These are phyloP conservation scores for Piper betle DNA, from an alignment of 164 flowering plant species.

Conservation along the genomic window DNA sequence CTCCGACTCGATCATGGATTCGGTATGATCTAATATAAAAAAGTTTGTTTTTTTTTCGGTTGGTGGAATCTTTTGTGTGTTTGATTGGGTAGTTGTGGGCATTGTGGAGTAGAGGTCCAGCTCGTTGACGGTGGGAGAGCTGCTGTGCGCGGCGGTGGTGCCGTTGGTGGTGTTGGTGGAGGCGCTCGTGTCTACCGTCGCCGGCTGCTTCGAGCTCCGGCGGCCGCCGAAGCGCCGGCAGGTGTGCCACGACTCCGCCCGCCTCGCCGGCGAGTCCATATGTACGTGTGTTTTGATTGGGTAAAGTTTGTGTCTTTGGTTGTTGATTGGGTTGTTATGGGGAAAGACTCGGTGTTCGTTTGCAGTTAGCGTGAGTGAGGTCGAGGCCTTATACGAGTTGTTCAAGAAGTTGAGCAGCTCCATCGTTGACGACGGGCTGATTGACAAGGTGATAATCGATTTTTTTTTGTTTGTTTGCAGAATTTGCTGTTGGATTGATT, in stretches of 20 bases:
- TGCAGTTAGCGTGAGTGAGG: conserved; percentile 69
- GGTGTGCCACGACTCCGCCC: conserved; percentile 13
- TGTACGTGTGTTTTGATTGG: conserved; percentile 13
- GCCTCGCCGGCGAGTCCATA: conserved; percentile 23
- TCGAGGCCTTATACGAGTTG: conserved; percentile 60
- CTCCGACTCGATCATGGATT: too few species aligned
- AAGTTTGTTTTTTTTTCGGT: too few species aligned
- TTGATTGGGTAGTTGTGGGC: too few species aligned
- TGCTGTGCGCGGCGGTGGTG: conserved; percentile 24
- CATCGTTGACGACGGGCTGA: conserved; percentile 55
- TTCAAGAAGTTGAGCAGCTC: conserved; percentile 66
- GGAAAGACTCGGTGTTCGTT: neutral
- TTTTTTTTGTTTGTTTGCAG: neutral
- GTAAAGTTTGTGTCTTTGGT: neutral
- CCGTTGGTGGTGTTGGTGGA: conserved; percentile 23
- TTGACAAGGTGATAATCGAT: conserved; percentile 19
- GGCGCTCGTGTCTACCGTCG: conserved; percentile 13
- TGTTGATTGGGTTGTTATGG: neutral
- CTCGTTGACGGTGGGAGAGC: conserved; percentile 21
- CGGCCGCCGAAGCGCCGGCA: conserved; percentile 3
- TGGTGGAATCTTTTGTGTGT: too few species aligned
- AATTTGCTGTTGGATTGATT: neutral
- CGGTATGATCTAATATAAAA: too few species aligned
- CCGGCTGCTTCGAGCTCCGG: conserved; percentile 22
- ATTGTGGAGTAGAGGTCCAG: conserved; percentile 6